Conservation (phyloP, 139 green algal species). For the Edaphochlamys debaryana region DNA sequence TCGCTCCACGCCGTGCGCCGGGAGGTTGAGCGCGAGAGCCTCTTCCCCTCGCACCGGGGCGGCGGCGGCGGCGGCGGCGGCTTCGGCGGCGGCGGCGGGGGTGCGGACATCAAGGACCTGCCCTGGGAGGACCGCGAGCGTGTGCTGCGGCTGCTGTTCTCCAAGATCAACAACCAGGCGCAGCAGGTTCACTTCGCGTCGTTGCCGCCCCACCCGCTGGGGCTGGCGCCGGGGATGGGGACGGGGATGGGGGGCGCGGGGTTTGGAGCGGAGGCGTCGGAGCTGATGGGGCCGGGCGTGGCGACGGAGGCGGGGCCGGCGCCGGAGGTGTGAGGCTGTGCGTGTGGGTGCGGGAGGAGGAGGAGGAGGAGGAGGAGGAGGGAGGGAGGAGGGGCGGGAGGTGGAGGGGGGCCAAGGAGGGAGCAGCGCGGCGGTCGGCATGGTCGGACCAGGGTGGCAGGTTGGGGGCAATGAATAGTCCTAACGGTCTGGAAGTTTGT, state of each 20-base stretch:
- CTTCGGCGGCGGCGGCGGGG: background rate
- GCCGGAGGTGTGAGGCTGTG: background rate
- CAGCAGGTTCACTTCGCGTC: slow-evolving; percentile 63
- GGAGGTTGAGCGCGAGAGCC: slow-evolving; percentile 56
- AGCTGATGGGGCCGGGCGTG: background rate
- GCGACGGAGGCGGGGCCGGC: slow-evolving; percentile 11
- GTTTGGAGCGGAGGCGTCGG: too few relatives aligned
- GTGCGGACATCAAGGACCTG: slow-evolving; percentile 75
- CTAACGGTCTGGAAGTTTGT: too few relatives aligned
- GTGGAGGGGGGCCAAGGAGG: too few relatives aligned
- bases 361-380: too few relatives aligned
- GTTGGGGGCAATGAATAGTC: too few relatives aligned
- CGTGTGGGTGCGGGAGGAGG: too few relatives aligned
- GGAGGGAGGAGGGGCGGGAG: too few relatives aligned
- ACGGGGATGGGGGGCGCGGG: background rate
- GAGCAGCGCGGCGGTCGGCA: too few relatives aligned
- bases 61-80: background rate
- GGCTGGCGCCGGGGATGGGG: too few relatives aligned
- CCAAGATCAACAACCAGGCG: slow-evolving; percentile 80
- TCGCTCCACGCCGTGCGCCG: slow-evolving; percentile 71
- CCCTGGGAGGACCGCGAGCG: slow-evolving; percentile 87
- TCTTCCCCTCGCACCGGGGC: slow-evolving; percentile 1
- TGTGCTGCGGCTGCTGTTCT: slow-evolving; percentile 86
- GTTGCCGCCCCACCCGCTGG: slow-evolving; percentile 56
- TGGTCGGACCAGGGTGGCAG: too few relatives aligned